Evolutionary conservation across 2,329 filamentous ascomycete genomes (phyloP), one percentile per base, ranked within the genome.

Genomic region (Aspergillus amoenus): DNA sequence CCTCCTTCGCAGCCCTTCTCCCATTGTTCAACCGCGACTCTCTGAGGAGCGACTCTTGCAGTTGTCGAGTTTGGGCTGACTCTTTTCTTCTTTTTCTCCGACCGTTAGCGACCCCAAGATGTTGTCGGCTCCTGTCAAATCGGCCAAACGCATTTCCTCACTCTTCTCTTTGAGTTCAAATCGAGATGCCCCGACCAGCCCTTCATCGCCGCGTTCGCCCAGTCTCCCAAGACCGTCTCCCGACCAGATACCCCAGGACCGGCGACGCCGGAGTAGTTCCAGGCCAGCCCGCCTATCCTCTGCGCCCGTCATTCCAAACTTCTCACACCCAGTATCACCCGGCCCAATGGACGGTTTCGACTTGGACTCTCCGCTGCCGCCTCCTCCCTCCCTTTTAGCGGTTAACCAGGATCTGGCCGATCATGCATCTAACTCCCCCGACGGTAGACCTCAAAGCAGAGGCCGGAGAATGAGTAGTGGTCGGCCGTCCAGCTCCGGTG

Each of bases 71-170:
- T 32, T 32, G 39, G 45, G 39, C 49, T 54, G 34, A 45, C 43
- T 54, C 15, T 41, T 27, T 8, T 13, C 34, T 37, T 43, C 17
- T 59, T 48, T 34, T 30, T 41, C 34, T 41, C 39, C 32, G 39
- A 48, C 49, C 44, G 21, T 30, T 32, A 52, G 43, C 54, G 24
- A 37, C 21, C 32, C 21, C 37, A 72, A 61, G 60, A 74, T 75
- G 72, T 65, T 77, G 63, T 76, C 74, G 24, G 70, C 74, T 67
- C 74, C 74, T 51, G 69, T 70, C 56, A 77, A 76, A 63, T 75
- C 74, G 56, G 75, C 74, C 56, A 77, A 73, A 67, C 76, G 76
- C 57, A 75, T 79, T 56, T 78, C 76, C 11, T 79, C 77, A 39
- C 70, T 79, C 45, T 78, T 79, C 58, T 77, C 76, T 6, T 57